A percentile compares a stretch with the other conserved stretches of the same genome.
These are phyloP conservation scores for Tremella mesenterica DNA, from an alignment of 768 basidiomycete genomes.

Conservation along the genomic window DNA sequence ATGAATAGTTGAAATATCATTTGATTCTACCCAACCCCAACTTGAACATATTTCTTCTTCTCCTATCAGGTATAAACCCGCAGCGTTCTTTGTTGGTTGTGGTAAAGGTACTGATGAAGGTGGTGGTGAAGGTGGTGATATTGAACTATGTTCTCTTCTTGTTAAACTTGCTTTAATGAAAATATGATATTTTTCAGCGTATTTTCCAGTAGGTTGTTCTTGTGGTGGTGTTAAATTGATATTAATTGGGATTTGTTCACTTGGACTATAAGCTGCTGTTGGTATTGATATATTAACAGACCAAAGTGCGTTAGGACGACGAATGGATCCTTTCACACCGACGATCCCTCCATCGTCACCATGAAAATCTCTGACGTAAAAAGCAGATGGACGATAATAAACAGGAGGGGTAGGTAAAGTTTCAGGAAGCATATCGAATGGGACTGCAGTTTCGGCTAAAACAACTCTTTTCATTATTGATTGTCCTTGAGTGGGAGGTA, in stretches of 20 bases:
- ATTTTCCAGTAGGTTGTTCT: not conserved
- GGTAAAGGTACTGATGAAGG: not conserved
- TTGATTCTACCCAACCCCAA: slow-evolving; percentile 21
- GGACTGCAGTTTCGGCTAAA: slow-evolving; percentile 23
- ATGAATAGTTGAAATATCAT: slow-evolving; percentile 5
- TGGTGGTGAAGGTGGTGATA: not conserved
- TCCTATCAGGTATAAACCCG: slow-evolving; percentile 6
- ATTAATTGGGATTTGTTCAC: slow-evolving; percentile 28
- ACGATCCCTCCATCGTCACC: not conserved
- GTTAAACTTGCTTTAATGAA: slow-evolving; percentile 24
- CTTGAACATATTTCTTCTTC: slow-evolving; percentile 27
- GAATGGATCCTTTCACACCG: slow-evolving; percentile 1
- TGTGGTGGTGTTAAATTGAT: slow-evolving; percentile 24
- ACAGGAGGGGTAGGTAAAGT: slow-evolving; percentile 32
- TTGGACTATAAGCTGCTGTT: slow-evolving; percentile 36
- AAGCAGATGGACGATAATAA: slow-evolving; percentile 15
- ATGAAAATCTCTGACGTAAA: slow-evolving; percentile 19
- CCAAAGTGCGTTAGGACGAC: slow-evolving; percentile 17
- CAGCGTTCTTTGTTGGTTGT: not conserved
- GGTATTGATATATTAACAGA: slow-evolving; percentile 28
- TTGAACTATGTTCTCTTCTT: slow-evolving; percentile 24
- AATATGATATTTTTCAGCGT: slow-evolving; percentile 13
- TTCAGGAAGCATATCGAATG: slow-evolving; percentile 42
- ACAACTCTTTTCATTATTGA: slow-evolving; percentile 13
- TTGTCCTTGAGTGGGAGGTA: slow-evolving; percentile 12